Base-by-base conservation (phyloP, 1,139 yeast genomes). In the Magnusiomyces tetraspermus region DNA sequence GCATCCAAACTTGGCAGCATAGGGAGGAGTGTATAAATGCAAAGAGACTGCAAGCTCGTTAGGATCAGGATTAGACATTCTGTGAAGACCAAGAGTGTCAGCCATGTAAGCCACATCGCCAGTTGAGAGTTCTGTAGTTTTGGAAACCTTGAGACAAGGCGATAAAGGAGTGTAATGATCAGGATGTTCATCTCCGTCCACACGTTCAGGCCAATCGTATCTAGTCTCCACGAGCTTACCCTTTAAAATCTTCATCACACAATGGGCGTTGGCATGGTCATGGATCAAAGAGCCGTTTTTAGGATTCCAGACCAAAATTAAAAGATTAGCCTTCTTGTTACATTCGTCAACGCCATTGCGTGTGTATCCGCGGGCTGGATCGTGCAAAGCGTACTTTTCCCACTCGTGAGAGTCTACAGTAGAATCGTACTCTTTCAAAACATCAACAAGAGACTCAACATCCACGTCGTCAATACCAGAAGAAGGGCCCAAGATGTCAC, bases 11-110 rank as follows among this genome's bases (percentile, higher is more conserved):
- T 78, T 71, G 52, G 83, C 72, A 5, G 90, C 90, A 66, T 83
- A 82, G 10, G 92, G 90, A 8, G 92, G 89, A 15, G 90, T 83
- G 68, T 84, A 85, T 53, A 84, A 73, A 67, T 84, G 92, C 62
- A 84, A 72, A 41, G 85, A 77, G 10, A 84, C 79, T n/a, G 87
- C 80, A n/a, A 72, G 66, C 40, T 74, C 75, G 43, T 68, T 63
- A 0, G 68, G 58, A 40, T 69, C 65, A 4, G 78, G 77, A 62
- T 85, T 84, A 51, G 74, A 69, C 65, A 84, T 82, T 60, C 78
- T 74, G 67, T 84, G 92, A 55, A 82, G 71, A 0, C 92, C 92
- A 48, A 84, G 75, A 28, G 71, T 69, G 66, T 84, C 92, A 40
- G 79, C 70, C 63, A 84, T 84, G 68, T 84, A 83, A 1, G 86